Evolutionary conservation across 2,329 filamentous ascomycete species (phyloP), one percentile per base, ranked within the genome.

Genomic region (Samsoniella hepiali): DNA sequence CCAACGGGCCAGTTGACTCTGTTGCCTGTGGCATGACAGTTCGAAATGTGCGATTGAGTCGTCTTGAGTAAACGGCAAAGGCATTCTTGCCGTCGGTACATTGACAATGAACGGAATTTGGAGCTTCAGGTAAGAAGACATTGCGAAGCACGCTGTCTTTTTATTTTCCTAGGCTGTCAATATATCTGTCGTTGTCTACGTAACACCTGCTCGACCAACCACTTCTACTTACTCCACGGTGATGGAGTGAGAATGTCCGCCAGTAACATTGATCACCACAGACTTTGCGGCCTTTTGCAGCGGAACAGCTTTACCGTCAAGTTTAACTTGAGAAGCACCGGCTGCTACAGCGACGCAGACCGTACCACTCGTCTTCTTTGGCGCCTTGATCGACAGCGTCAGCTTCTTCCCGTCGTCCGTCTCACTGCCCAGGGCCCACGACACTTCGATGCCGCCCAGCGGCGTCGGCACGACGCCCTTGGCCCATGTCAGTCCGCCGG

Each of bases 401-500:
- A 62, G 32, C n/a, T 32, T 34, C 13, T 49, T 40, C 29, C 40
- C 45, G 29, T 70, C 29, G 15, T n/a, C 42, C 36, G 22, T 62
- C 29, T 47, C 58, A 63, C 65, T 36, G 7, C 32, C 42, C n/a
- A 15, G 64, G 22, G 55, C 58, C 67, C 66, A 68, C 3, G 63
- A 65, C 22, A 68, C 60, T 42, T 45, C 49, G 36, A 68, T 64
- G 6, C 31, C 61, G 6, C 66, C 65, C 32, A 69, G 65, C 0
- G 78, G 78, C 3, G 80, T 81, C 0, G 77, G 76, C 15, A 82
- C 77, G 1, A 71, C 66, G 1, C 79, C 80, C 47, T 72, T 73
- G 0, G 80, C 79, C 79, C 80, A 82, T 1, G 66, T 70, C 17
- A 82, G 60, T 42, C 70, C 72, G 2, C 72, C 73, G 1, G 56